These are phyloP conservation scores for Phytophthora niederhauseri DNA, from an alignment of 352 stramenopile species.

Conservation along the genomic window DNA sequence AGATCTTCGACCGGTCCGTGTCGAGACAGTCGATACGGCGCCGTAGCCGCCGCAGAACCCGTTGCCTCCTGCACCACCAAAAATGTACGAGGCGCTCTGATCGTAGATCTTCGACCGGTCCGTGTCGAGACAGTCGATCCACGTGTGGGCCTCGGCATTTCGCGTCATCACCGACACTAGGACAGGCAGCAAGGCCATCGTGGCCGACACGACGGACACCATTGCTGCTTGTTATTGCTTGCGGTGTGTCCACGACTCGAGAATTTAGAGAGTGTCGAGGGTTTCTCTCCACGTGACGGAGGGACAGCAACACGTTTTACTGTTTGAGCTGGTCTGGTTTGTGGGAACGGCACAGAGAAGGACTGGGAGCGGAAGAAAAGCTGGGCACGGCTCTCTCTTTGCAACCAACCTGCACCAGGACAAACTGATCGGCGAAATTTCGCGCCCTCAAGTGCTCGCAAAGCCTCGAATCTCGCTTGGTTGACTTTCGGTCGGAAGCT, in stretches of 20 bases:
- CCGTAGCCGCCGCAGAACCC: constrained; percentile 76
- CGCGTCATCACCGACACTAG: constrained; percentile 23
- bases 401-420: constrained; percentile 6
- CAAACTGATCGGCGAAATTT: constrained; percentile 18
- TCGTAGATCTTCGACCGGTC: constrained; percentile 69
- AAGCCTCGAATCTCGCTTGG: constrained; percentile 5
- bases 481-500: background rate
- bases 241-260: constrained; percentile 16
- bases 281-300: constrained; percentile 7
- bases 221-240: constrained; percentile 20
- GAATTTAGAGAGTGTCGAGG: constrained; percentile 26
- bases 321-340: constrained; percentile 27
- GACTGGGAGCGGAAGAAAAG: constrained; percentile 36
- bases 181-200: constrained; percentile 19
- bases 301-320: constrained; percentile 16
- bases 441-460: background rate
- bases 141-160: constrained; percentile 53
- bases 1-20: constrained; percentile 64
- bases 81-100: constrained; percentile 69
- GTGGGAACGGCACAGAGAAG: constrained; percentile 29
- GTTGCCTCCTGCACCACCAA: constrained; percentile 59
- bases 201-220: constrained; percentile 17
- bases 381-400: constrained; percentile 15
- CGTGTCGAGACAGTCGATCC: constrained; percentile 71
- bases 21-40: constrained; percentile 66